These are phyloP conservation scores for Aspergillus versicolor DNA, from an alignment of 2,329 filamentous ascomycete species.

Conservation along the genomic window DNA sequence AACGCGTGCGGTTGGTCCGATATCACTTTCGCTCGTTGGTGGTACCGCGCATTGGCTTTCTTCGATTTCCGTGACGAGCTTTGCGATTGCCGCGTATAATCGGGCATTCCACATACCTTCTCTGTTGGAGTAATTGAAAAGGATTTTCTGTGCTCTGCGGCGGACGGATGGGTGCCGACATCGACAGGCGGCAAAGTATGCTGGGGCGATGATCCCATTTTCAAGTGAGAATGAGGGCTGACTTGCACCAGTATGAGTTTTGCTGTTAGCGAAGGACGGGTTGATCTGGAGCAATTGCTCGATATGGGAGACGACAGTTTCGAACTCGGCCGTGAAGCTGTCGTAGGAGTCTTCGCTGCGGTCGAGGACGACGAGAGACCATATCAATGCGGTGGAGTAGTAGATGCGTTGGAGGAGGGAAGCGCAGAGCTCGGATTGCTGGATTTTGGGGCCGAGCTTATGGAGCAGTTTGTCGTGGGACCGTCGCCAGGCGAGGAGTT, in stretches of 20 bases:
- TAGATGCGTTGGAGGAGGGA: constrained; percentile 17
- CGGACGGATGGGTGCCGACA: constrained; percentile 32
- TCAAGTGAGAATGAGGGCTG: constrained; percentile 22
- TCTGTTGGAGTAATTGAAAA: constrained; percentile 9
- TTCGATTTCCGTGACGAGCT: constrained; percentile 17
- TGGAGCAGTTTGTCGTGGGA: constrained; percentile 12
- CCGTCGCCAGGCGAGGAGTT: constrained; percentile 11
- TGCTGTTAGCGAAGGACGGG: not conserved
- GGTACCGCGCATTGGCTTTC: constrained; percentile 14
- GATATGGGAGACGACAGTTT: constrained; percentile 5
- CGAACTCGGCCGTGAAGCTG: constrained; percentile 10
- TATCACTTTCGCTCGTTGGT: constrained; percentile 12
- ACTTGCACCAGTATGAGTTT: not conserved
- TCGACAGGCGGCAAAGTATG: constrained; percentile 34
- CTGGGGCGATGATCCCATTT: constrained; percentile 30
- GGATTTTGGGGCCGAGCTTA: not conserved
- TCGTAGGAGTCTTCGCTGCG: constrained; percentile 13
- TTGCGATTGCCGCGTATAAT: constrained; percentile 3
- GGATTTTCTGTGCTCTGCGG: constrained; percentile 27
- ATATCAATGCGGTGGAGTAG: constrained; percentile 13
- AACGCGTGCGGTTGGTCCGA: not conserved
- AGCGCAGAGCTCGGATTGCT: constrained; percentile 12
- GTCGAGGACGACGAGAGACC: constrained; percentile 9
- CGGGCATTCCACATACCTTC: constrained; percentile 20
- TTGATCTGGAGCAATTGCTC: constrained; percentile 13